Evolutionary conservation across 2,329 filamentous ascomycete genomes (phyloP), one percentile per base, ranked within the genome.

Genomic region (Hypoxylon sp.): DNA sequence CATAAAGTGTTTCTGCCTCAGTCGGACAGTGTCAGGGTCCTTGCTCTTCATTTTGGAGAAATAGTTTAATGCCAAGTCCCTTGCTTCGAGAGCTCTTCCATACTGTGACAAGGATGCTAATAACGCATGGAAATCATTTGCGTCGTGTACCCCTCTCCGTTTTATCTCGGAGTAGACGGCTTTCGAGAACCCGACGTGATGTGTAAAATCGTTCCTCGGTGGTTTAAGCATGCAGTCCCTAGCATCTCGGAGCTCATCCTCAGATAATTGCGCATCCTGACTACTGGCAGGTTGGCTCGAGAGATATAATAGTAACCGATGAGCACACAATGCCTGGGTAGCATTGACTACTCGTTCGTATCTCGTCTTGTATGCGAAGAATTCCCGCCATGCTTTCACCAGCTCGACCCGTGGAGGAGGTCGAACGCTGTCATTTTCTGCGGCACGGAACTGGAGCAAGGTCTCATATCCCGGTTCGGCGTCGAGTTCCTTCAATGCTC

Each of bases 391-490:
- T 4, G 88, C 89, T 25, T 80, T 75, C 0, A 83, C 71, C 2
- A 96, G 74, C 23, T 89, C 82, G n/a, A 77, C 69, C 2, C 77
- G 73, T 0, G 81, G 70, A 11, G 90, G 91, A 7, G 83, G 80
- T 23, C 90, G 82, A 25, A 85, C 76, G 41, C 81, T 78, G 47
- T 89, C 80, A 41, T 81, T 77, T 60, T 86, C 74, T 53, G 83
- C 81, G 60, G 82, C 82, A 42, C 81, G 76, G 68, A 90, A 81
- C 51, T 89, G 81, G 63, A 89, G 80, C 73, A 96, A 82, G 11
- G 80, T 81, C 58, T 84, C 83, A 64, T 91, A 82, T 43, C 91
- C 91, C 0, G 83, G 88, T 63, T 85, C 88, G 53, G 86, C 75
- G 62, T 85, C 79, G 40, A 85, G 77, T 15, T 83, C 77, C 67